Evolutionary conservation across 495 filamentous ascomycete species (phyloP).

Genomic region (Penicillium longicatenatum): DNA sequence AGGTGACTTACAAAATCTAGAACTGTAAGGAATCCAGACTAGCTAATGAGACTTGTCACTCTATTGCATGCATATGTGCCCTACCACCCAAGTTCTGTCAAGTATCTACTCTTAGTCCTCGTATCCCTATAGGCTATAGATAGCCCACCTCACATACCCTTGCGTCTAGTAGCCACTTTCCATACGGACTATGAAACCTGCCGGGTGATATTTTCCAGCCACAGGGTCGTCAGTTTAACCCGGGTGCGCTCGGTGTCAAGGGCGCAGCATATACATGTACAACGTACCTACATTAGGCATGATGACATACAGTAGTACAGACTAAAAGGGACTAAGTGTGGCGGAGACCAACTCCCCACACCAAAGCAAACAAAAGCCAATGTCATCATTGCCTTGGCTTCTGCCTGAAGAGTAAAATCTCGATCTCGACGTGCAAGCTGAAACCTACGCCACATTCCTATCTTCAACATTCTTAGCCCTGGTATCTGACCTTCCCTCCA

Average conservation of each 20-base stretch:
- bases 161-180: background rate
- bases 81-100: too few relatives aligned
- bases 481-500: background rate
- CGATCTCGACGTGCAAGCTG: background rate
- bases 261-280: slow-evolving; percentile 6
- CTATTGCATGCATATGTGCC: too few relatives aligned
- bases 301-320: slow-evolving; percentile 6
- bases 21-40: slow-evolving; percentile 21
- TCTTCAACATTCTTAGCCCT: background rate
- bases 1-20: slow-evolving; percentile 53
- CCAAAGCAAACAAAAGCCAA: background rate
- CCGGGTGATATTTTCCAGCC: background rate
- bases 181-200: background rate
- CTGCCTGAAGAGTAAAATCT: slow-evolving; percentile 1
- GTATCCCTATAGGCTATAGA: too few relatives aligned
- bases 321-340: background rate
- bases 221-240: background rate
- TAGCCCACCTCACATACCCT: background rate
- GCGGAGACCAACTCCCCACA: background rate
- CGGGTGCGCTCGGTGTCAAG: background rate
- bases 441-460: background rate
- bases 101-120: too few relatives aligned
- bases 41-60: too few relatives aligned
- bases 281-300: slow-evolving; percentile 20
- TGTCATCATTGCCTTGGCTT: slow-evolving; percentile 6